A percentile compares a stretch with the other conserved stretches of the same genome.
Evolutionary conservation across 805 yeast species (phyloP).

Genomic region (Teunomyces pallodes): DNA sequence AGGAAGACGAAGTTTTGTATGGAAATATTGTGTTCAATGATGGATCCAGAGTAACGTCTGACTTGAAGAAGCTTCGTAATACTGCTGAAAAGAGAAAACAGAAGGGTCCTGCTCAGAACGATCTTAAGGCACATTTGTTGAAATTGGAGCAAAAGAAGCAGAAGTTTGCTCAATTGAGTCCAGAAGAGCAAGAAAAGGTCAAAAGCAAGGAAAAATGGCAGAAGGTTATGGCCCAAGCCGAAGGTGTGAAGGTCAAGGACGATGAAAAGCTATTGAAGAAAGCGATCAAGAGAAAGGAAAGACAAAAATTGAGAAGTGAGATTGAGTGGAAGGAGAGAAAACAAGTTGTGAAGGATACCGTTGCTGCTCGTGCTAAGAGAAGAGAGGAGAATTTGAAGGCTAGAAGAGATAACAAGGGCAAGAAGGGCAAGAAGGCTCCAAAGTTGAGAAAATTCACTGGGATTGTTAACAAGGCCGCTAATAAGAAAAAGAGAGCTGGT

Average conservation of each 20-base stretch:
- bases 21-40: constrained; percentile 81
- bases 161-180: constrained; percentile 56
- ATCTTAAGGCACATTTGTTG: constrained; percentile 76
- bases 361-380: constrained; percentile 74
- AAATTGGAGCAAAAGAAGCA: constrained; percentile 72
- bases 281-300: constrained; percentile 80
- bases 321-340: constrained; percentile 91
- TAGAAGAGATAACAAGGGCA: constrained; percentile 82
- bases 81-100: constrained; percentile 49
- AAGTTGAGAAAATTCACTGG: constrained; percentile 68
- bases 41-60: constrained; percentile 77
- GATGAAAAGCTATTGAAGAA: constrained; percentile 85
- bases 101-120: constrained; percentile 85
- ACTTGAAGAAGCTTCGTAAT: constrained; percentile 53
- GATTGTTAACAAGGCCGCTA: constrained; percentile 44
- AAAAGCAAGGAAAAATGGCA: constrained; percentile 83
- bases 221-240: constrained; percentile 77
- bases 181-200: constrained; percentile 56
- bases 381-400: constrained; percentile 88
- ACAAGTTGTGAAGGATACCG: constrained; percentile 71
- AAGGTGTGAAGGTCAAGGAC: constrained; percentile 84
- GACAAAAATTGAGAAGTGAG: constrained; percentile 80
- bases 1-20: constrained; percentile 54
- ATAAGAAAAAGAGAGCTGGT: constrained; percentile 67
- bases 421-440: constrained; percentile 69